Percentiles rank a stretch among this genome's conserved stretches.
These are phyloP conservation scores for Malus asiatica DNA, from an alignment of 306 rosid species.

Conservation along the genomic window DNA sequence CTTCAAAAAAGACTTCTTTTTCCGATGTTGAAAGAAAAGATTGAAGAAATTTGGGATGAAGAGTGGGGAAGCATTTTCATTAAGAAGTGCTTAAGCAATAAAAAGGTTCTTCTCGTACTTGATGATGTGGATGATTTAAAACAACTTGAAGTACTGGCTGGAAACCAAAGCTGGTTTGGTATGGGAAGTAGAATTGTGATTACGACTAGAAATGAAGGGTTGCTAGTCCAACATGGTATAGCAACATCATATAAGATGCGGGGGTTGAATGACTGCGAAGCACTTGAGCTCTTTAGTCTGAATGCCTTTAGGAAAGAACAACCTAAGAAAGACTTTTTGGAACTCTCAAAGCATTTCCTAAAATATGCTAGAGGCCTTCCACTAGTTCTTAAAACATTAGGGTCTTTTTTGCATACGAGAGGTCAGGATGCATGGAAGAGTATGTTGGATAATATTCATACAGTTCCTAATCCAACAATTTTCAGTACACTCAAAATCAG, in stretches of 20 bases:
- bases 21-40: neutral
- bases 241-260: neutral
- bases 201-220: conserved; percentile 16
- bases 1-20: conserved; percentile 20
- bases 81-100: conserved; percentile 11
- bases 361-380: neutral
- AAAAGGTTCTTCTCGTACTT: neutral
- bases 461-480: conserved; percentile 7
- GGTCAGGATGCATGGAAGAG: neutral
- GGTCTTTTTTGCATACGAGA: neutral
- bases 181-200: conserved; percentile 31
- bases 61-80: conserved; percentile 1
- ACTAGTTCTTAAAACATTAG: neutral
- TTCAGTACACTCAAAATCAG: conserved; percentile 21
- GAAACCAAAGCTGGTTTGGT: conserved; percentile 1
- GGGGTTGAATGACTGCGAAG: neutral
- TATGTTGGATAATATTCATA: neutral
- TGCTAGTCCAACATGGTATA: conserved; percentile 18
- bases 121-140: conserved; percentile 29
- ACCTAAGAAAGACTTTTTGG: neutral
- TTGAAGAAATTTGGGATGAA: neutral
- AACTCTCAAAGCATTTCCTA: neutral
- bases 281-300: conserved; percentile 3
- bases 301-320: neutral
- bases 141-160: conserved; percentile 29